Evolutionary conservation across 345 rosid genomes (phyloP).

Genomic region (Conringia planisiliqua): DNA sequence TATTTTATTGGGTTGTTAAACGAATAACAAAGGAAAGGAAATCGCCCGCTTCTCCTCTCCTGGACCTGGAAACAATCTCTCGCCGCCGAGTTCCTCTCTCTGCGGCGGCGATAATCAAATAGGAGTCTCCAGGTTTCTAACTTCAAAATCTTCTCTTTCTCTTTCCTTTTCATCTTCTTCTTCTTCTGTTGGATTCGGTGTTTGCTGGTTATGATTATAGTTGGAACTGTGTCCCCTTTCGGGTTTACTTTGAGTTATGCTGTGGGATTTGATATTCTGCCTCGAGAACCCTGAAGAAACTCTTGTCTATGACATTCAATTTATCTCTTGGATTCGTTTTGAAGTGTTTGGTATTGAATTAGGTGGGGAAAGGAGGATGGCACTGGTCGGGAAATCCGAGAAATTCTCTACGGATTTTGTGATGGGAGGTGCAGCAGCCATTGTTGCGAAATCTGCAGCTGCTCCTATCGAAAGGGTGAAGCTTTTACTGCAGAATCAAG

Average conservation of each 20-base stretch:
- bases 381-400: conserved; percentile 43
- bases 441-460: conserved; percentile 68
- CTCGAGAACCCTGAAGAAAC: neutral
- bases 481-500: conserved; percentile 91
- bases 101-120: conserved; percentile 5
- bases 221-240: neutral
- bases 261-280: neutral
- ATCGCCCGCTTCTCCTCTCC: conserved; percentile 6
- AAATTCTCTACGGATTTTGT: conserved; percentile 71
- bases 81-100: conserved; percentile 30
- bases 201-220: neutral
- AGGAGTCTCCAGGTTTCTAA: conserved; percentile 21
- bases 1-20: conserved; percentile 5
- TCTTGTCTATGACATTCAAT: neutral
- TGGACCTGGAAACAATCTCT: neutral
- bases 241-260: too few species aligned
- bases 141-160: neutral
- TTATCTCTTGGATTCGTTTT: neutral
- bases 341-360: neutral
- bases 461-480: conserved; percentile 96
- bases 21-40: neutral
- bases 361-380: conserved; percentile 28
- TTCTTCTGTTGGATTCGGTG: neutral
- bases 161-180: neutral
- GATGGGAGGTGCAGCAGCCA: conserved; percentile 80